Conservation (phyloP, 495 filamentous ascomycete genomes). For the Aspergillus baeticus region DNA sequence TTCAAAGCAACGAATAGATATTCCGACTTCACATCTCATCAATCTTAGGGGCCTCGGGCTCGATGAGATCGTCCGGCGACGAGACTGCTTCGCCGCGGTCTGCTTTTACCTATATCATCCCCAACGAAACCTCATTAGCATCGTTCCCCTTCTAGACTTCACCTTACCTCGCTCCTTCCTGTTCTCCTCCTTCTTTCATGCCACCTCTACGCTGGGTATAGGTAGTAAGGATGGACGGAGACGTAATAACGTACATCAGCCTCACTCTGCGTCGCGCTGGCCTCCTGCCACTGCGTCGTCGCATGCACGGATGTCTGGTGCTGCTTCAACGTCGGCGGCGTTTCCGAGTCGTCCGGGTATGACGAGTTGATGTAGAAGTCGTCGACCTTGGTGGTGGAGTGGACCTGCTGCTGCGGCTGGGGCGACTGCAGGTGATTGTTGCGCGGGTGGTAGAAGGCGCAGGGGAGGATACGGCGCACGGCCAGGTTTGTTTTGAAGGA, state of each 20-base stretch:
- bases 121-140: neutral
- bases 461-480: conserved; percentile 6
- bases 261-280: conserved; percentile 23
- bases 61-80: conserved; percentile 8
- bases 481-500: conserved; percentile 6
- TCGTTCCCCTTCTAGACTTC: neutral
- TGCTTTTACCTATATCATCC: conserved; percentile 20
- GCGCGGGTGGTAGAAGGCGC: conserved; percentile 15
- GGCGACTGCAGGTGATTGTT: neutral
- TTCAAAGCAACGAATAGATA: neutral
- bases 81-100: conserved; percentile 17
- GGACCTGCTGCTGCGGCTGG: neutral
- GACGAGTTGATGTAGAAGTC: conserved; percentile 21
- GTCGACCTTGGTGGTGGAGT: conserved; percentile 16
- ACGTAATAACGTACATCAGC: conserved; percentile 14
- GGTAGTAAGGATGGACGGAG: too few species aligned
- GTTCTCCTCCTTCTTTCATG: too few species aligned
- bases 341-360: conserved; percentile 22
- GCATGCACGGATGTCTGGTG: conserved; percentile 2
- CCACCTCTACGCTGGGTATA: too few species aligned
- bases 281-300: conserved; percentile 16
- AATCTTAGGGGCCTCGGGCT: conserved; percentile 16
- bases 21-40: conserved; percentile 21
- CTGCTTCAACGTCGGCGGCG: conserved; percentile 12
- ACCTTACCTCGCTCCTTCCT: too few species aligned